phyloP scores from a whole-genome alignment of 306 rosid species.

The Astragalus glycyphyllos region DNA sequence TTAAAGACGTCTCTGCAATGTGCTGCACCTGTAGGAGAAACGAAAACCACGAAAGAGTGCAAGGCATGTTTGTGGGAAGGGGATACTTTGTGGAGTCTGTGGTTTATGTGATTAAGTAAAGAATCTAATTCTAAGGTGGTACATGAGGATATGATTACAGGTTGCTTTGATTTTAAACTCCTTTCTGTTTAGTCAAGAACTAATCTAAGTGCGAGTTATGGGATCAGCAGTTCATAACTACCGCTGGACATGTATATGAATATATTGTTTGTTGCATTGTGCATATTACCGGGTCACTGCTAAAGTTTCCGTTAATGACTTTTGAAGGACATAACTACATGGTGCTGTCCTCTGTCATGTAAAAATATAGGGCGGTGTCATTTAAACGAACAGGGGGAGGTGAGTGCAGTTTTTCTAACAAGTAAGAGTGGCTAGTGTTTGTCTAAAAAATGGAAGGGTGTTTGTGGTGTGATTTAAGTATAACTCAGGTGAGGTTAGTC shows the following conservation, averaged over 20 bases:
- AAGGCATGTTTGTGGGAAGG: neutral
- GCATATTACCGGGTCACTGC: too few relatives aligned
- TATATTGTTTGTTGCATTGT: neutral
- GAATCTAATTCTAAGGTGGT: neutral
- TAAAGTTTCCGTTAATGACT: neutral
- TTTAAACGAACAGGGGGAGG: too few relatives aligned
- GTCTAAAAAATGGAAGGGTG: too few relatives aligned
- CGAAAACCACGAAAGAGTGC: neutral
- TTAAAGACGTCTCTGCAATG: conserved; percentile 7
- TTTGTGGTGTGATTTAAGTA: too few relatives aligned
- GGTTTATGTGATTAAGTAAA: too few relatives aligned
- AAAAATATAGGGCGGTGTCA: too few relatives aligned
- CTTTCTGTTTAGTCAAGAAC: neutral
- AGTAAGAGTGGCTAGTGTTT: too few relatives aligned
- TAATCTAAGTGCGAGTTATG: conserved; percentile 18
- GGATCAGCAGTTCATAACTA: neutral
- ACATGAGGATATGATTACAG: conserved; percentile 7
- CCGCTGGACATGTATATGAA: neutral
- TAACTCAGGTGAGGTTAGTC: too few relatives aligned
- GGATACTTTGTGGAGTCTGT: neutral
- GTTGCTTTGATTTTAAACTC: conserved; percentile 14
- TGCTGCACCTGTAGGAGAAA: neutral
- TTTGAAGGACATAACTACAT: conserved; percentile 11
- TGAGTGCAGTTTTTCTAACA: too few relatives aligned
- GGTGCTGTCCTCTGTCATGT: neutral